A percentile compares a stretch with the other conserved stretches of the same genome.
Evolutionary conservation across 2,329 filamentous ascomycete genomes (phyloP).

Genomic region (Stagonosporopsis vannaccii): DNA sequence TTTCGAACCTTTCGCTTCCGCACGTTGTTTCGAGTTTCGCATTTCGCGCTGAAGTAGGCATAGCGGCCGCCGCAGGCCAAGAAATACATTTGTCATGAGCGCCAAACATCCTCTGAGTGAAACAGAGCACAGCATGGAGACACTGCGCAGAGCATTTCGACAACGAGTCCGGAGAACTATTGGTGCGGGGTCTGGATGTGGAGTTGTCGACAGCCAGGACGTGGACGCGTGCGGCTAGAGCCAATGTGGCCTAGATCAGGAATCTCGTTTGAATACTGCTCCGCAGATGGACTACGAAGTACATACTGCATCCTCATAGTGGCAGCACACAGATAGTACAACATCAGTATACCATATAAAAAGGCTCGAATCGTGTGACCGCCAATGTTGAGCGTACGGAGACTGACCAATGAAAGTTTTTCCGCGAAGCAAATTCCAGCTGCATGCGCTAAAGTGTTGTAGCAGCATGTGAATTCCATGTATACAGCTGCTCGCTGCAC

Average conservation of each 20-base stretch:
- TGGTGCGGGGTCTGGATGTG: no score
- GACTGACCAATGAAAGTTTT: background rate
- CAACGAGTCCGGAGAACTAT: no score
- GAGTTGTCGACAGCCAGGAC: no score
- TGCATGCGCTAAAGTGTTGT: no score
- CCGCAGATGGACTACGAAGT: no score
- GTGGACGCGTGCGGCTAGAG: background rate
- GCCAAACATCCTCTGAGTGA: no score
- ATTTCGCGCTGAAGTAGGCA: slow-evolving; percentile 11
- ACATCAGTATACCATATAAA: no score
- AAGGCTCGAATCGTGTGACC: background rate
- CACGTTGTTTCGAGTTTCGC: background rate
- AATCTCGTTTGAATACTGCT: no score
- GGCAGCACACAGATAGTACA: no score
- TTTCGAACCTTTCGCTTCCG: slow-evolving; percentile 1
- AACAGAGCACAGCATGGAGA: no score
- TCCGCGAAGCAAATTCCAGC: background rate
- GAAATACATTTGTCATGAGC: background rate
- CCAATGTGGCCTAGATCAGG: background rate
- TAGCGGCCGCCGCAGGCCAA: background rate
- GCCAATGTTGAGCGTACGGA: background rate
- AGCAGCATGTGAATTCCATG: background rate
- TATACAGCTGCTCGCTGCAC: background rate
- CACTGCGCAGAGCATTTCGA: no score
- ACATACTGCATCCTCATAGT: background rate